Evolutionary conservation across 768 basidiomycete genomes (phyloP).

Genomic region (Termitomyces sp.): DNA sequence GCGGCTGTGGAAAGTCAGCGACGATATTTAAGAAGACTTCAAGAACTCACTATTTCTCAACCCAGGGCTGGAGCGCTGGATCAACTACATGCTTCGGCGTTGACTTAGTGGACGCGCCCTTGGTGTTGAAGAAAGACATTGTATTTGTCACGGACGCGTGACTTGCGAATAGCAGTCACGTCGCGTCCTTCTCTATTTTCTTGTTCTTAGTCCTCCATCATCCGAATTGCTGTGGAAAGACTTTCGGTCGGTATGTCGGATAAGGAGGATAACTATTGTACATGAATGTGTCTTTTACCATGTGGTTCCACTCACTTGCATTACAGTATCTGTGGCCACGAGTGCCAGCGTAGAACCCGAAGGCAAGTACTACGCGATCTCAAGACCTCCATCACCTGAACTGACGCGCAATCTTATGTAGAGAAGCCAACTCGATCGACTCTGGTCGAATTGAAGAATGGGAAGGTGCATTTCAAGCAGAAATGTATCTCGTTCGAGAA

Average conservation of each 20-base stretch:
- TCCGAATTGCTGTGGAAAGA: constrained; percentile 12
- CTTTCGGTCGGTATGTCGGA: constrained; percentile 31
- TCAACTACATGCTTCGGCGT: constrained; percentile 41
- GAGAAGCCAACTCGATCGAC: constrained; percentile 34
- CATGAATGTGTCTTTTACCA: neutral
- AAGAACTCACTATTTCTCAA: constrained; percentile 92
- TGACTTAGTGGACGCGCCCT: constrained; percentile 33
- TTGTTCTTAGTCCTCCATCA: constrained; percentile 15
- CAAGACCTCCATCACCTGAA: neutral
- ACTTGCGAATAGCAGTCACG: constrained; percentile 31
- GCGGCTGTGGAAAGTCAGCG: constrained; percentile 47
- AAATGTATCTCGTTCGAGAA: constrained; percentile 72
- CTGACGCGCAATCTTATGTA: constrained; percentile 24
- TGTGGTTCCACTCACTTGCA: neutral
- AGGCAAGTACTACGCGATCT: constrained; percentile 27
- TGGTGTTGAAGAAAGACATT: constrained; percentile 66
- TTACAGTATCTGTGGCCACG: neutral
- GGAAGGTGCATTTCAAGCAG: constrained; percentile 72
- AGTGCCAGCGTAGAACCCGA: constrained; percentile 5
- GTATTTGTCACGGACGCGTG: constrained; percentile 41
- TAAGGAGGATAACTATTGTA: constrained; percentile 29
- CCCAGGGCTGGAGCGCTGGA: constrained; percentile 83
- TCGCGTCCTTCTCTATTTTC: constrained; percentile 26
- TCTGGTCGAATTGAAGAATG: constrained; percentile 67
- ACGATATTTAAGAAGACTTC: neutral